Conservation (phyloP, 208 protist species). For the Endotrypanum monterogeii region DNA sequence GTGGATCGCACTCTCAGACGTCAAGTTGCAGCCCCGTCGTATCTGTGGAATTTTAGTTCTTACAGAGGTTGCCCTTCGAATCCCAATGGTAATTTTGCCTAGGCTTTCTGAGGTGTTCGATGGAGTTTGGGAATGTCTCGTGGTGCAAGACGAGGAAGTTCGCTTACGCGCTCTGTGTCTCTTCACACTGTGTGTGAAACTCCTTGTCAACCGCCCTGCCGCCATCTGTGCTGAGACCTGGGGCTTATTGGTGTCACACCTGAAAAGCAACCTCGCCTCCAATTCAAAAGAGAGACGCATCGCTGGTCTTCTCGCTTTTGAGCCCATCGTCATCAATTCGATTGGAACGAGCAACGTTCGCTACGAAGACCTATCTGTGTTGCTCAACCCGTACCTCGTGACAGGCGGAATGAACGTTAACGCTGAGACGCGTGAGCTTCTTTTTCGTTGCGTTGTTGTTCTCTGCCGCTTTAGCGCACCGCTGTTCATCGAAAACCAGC, state of each 20-base stretch:
- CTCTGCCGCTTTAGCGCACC: constrained; percentile 74
- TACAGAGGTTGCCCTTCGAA: constrained; percentile 59
- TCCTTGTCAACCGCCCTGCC: constrained; percentile 60
- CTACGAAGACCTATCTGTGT: constrained; percentile 79
- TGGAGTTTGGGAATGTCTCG: constrained; percentile 66
- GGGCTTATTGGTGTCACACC: constrained; percentile 57
- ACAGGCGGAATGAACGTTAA: constrained; percentile 35
- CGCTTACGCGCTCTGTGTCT: constrained; percentile 54
- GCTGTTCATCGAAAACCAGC: constrained; percentile 71
- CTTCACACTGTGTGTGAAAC: constrained; percentile 73
- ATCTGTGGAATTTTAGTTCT: constrained; percentile 78
- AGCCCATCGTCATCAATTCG: constrained; percentile 83
- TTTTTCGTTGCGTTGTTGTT: constrained; percentile 74
- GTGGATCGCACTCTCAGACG: constrained; percentile 46
- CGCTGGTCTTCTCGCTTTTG: constrained; percentile 82
- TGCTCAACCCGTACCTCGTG: constrained; percentile 76
- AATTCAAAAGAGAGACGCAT: constrained; percentile 62
- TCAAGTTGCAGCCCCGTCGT: constrained; percentile 40
- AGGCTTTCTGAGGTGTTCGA: constrained; percentile 72
- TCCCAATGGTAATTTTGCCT: constrained; percentile 71
- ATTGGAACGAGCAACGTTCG: constrained; percentile 40
- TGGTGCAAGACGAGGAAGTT: constrained; percentile 51
- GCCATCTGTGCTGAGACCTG: constrained; percentile 48
- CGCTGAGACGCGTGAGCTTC: constrained; percentile 40
- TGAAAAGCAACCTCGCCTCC: constrained; percentile 60